These are phyloP conservation scores for Filosporella fistucella DNA, from an alignment of 495 filamentous ascomycete genomes.

Conservation along the genomic window DNA sequence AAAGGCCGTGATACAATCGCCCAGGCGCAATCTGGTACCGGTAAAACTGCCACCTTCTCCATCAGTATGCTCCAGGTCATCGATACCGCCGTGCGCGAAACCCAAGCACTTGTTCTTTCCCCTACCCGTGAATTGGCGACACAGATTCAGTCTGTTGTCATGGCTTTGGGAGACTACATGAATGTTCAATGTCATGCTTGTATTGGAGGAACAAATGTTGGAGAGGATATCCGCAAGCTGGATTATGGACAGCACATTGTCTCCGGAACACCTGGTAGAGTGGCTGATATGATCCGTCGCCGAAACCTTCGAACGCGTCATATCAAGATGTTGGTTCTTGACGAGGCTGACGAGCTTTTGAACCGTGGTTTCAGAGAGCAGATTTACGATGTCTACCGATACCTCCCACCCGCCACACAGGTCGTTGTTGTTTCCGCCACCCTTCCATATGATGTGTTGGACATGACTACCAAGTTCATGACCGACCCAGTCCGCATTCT, in stretches of 20 bases:
- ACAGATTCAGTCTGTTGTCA: conserved; percentile 96
- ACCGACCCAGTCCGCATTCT: conserved; percentile 96
- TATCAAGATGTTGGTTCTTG: conserved; percentile 99
- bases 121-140: conserved; percentile 96
- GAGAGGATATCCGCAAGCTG: conserved; percentile 94
- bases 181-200: conserved; percentile 98
- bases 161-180: conserved; percentile 99
- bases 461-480: conserved; percentile 99
- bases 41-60: conserved; percentile 98
- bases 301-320: conserved; percentile 86
- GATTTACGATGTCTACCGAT: conserved; percentile 98
- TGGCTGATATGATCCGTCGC: conserved; percentile 98
- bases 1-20: conserved; percentile 98
- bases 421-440: conserved; percentile 98
- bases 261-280: conserved; percentile 90
- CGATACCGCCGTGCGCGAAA: conserved; percentile 77
- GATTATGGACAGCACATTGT: conserved; percentile 97
- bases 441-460: conserved; percentile 94
- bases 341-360: conserved; percentile 89
- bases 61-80: conserved; percentile 96
- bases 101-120: conserved; percentile 93
- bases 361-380: conserved; percentile 97
- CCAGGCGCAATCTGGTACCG: conserved; percentile 98
- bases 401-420: conserved; percentile 92
- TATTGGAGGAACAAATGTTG: conserved; percentile 96